Base-by-base conservation (phyloP, 2,329 filamentous ascomycete genomes). In the Cordyceps tenuipes region DNA sequence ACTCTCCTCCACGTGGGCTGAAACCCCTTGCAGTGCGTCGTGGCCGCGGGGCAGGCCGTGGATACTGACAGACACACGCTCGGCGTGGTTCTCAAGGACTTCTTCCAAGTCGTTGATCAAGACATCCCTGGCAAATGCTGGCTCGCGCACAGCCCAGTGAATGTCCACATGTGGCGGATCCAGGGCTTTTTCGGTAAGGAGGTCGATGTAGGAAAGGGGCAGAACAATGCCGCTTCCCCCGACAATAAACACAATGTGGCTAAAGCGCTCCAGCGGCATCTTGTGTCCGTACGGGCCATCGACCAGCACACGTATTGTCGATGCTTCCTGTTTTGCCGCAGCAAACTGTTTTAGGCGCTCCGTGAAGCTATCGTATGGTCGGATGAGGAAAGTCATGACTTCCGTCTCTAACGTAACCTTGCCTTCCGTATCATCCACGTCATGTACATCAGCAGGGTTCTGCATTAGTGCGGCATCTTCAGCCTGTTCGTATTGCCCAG, bases 281-380 rank as follows among this genome's bases (percentile, higher is more conserved):
- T 72, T 74, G 34, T 74, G 71, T 0, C 77, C 77, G 50, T 79
- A 79, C 0, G 77, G 77, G 0, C 77, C 77, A 15, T 79, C 77
- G 6, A 79, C 69, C 0, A 78, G 65, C 0, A 79, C 67, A 0
- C 71, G 69, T 1, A 76, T 53, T 0, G 67, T 63, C 0, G 67
- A 65, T 13, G 56, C 3, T 15, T 47, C 5, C 0, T 70, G 67
- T 68, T 1, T 60, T 39, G 0, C 56, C 1, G 66, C 65, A 0
- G 73, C 73, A 5, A 66, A 57, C 5, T 73, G 65, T 34, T 69
- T 64, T 0, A 79, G 70, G 2, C 76, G 68, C 0, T 66, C 64
- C 0, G 76, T 79, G 64, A 78, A 79, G 49, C 76, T 70, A 48
- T 77, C 72, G 62, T 79, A 79, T 0, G 77, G 77, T 0, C 77